A percentile compares a stretch with the other conserved stretches of the same genome.
Conservation (phyloP, 2,329 filamentous ascomycete genomes). For the Hypoxylon sp. region DNA sequence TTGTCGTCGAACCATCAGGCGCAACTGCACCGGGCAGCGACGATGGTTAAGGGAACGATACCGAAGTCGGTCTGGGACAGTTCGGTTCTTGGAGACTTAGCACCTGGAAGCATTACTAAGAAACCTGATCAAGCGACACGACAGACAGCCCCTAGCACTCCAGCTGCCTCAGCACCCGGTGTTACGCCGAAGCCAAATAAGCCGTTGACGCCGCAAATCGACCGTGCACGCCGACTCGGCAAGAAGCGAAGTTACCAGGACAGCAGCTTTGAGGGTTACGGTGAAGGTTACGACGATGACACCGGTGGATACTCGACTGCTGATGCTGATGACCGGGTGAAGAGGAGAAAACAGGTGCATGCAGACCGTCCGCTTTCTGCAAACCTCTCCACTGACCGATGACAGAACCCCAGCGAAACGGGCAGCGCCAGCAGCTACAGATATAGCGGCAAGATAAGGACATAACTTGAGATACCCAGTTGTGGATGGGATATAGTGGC, state of each 20-base stretch:
- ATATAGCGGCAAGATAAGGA: slow-evolving; percentile 70
- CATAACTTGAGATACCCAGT: slow-evolving; percentile 58
- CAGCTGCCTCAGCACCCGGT: slow-evolving; percentile 54
- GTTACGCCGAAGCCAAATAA: slow-evolving; percentile 48
- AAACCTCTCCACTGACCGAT: slow-evolving; percentile 56
- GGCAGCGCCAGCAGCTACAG: slow-evolving; percentile 60
- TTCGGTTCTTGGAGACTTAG: slow-evolving; percentile 69
- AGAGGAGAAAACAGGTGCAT: slow-evolving; percentile 74
- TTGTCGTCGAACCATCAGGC: slow-evolving; percentile 59
- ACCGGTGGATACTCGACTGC: slow-evolving; percentile 77
- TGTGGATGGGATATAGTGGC: slow-evolving; percentile 29
- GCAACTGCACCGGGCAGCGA: slow-evolving; percentile 63
- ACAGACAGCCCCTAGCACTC: slow-evolving; percentile 66
- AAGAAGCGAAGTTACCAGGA: slow-evolving; percentile 84
- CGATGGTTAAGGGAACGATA: slow-evolving; percentile 69
- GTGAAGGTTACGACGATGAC: slow-evolving; percentile 79
- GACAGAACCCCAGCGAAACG: slow-evolving; percentile 61
- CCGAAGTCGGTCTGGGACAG: slow-evolving; percentile 67
- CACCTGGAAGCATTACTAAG: slow-evolving; percentile 55
- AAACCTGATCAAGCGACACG: slow-evolving; percentile 57
- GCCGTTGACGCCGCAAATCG: slow-evolving; percentile 57
- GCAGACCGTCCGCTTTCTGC: slow-evolving; percentile 47
- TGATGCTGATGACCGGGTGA: slow-evolving; percentile 74
- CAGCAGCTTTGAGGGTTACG: slow-evolving; percentile 79
- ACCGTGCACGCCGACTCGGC: slow-evolving; percentile 71